Conservation (phyloP, 2,329 filamentous ascomycete genomes). For the Leptographium galeiforme region DNA sequence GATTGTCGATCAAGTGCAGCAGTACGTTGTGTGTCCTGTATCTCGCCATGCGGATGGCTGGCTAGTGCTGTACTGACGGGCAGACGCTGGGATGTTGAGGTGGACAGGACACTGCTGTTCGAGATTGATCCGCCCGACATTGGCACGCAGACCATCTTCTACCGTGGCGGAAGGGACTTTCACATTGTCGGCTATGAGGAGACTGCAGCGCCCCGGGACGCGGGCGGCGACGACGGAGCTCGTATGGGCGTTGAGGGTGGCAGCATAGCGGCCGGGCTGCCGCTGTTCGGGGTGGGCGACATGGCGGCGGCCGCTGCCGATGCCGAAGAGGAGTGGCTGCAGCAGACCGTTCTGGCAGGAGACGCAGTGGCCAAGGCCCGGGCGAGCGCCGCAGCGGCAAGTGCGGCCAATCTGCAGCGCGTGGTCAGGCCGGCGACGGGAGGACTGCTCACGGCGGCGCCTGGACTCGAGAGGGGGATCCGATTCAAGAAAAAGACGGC, state of each 20-base stretch:
- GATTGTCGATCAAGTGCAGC: conserved; percentile 84
- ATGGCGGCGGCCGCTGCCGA: conserved; percentile 77
- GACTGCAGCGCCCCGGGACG: conserved; percentile 79
- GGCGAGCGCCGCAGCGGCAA: conserved; percentile 10
- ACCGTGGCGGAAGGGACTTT: conserved; percentile 80
- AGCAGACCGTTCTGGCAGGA: conserved; percentile 18
- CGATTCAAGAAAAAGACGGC: conserved; percentile 49
- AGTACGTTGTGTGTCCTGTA: conserved; percentile 27
- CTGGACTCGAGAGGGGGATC: conserved; percentile 69
- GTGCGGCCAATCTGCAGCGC: conserved; percentile 29
- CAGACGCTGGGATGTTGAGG: conserved; percentile 62
- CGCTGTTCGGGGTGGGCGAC: conserved; percentile 77
- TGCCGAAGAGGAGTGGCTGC: conserved; percentile 46
- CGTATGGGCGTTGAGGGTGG: not conserved
- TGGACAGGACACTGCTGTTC: conserved; percentile 74
- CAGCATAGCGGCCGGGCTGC: conserved; percentile 69
- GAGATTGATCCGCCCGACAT: conserved; percentile 82
- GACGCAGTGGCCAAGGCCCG: conserved; percentile 13
- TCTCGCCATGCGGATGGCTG: too few relatives aligned
- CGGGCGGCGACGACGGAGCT: conserved; percentile 39
- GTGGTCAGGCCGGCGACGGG: conserved; percentile 72
- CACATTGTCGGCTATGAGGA: conserved; percentile 88
- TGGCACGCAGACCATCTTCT: conserved; percentile 87
- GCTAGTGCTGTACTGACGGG: not conserved
- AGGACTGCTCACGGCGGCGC: conserved; percentile 66